A percentile compares a stretch with the other conserved stretches of the same genome.
Conservation (phyloP, 1,284 basidiomycete genomes). For the Tylopilus sp. region DNA sequence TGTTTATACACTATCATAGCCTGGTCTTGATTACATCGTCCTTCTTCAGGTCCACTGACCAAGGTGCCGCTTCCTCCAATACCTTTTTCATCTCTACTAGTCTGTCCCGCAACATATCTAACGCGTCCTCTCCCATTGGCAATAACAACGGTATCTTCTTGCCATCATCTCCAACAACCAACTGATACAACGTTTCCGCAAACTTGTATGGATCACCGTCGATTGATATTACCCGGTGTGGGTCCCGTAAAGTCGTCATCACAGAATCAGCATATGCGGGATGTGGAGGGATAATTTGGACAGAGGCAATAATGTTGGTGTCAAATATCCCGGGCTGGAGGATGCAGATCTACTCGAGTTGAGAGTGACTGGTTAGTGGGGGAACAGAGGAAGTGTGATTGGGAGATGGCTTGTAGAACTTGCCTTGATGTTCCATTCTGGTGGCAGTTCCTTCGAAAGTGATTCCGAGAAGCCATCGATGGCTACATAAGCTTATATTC, state of each 20-base stretch:
- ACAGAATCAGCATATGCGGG: conserved; percentile 13
- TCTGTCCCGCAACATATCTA: conserved; percentile 3
- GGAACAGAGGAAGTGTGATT: too few species aligned
- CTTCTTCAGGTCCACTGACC: conserved; percentile 16
- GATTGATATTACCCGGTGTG: not conserved
- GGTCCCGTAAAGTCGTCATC: not conserved
- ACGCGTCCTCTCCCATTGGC: conserved; percentile 15
- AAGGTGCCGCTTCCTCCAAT: conserved; percentile 1
- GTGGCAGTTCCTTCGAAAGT: conserved; percentile 9
- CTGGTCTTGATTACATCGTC: not conserved
- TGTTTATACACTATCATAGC: not conserved
- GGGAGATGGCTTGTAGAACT: not conserved
- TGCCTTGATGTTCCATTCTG: conserved; percentile 22
- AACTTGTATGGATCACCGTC: conserved; percentile 16
- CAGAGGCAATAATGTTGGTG: not conserved
- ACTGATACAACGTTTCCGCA: conserved; percentile 3
- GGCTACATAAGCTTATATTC: not conserved
- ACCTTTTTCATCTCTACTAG: not conserved
- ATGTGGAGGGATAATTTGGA: not conserved
- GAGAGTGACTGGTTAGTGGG: not conserved
- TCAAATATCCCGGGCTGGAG: conserved; percentile 20
- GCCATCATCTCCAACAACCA: not conserved
- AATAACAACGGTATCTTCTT: conserved; percentile 9
- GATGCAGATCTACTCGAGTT: conserved; percentile 3
- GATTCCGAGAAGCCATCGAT: conserved; percentile 22